Evolutionary conservation across 306 rosid species (phyloP).

Genomic region (Medicago ruthenica): DNA sequence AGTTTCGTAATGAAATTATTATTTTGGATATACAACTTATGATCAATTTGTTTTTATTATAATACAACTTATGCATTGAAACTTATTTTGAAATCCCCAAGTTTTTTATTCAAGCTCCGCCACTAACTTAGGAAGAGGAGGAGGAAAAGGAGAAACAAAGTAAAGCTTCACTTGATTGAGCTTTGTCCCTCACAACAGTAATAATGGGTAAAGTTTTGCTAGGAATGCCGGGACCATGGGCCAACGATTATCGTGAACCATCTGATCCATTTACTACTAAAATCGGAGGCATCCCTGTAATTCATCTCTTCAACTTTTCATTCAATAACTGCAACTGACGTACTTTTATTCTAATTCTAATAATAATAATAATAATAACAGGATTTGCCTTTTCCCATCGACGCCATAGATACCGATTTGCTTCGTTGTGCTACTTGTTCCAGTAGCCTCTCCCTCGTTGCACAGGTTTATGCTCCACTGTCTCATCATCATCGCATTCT

Average conservation of each 20-base stretch:
- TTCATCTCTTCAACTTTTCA: slow-evolving; percentile 21
- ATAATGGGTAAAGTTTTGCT: slow-evolving; percentile 57
- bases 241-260: slow-evolving; percentile 55
- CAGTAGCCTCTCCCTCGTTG: slow-evolving; percentile 59
- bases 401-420: slow-evolving; percentile 46
- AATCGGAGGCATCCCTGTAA: slow-evolving; percentile 90
- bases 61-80: not conserved
- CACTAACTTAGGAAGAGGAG: no score
- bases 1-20: no score
- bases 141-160: not conserved
- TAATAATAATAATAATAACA: slow-evolving; percentile 39
- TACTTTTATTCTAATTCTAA: not conserved
- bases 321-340: not conserved
- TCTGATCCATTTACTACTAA: slow-evolving; percentile 78
- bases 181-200: not conserved
- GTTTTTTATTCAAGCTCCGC: not conserved
- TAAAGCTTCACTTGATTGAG: no score
- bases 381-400: slow-evolving; percentile 75
- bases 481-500: slow-evolving; percentile 68
- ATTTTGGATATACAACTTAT: no score
- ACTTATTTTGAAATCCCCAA: not conserved
- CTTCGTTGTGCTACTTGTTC: slow-evolving; percentile 65
- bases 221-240: slow-evolving; percentile 94
- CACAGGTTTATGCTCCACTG: slow-evolving; percentile 84
- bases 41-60: no score